These are phyloP conservation scores for Fragaria ananassa DNA, from an alignment of 306 rosid genomes.

Conservation along the genomic window DNA sequence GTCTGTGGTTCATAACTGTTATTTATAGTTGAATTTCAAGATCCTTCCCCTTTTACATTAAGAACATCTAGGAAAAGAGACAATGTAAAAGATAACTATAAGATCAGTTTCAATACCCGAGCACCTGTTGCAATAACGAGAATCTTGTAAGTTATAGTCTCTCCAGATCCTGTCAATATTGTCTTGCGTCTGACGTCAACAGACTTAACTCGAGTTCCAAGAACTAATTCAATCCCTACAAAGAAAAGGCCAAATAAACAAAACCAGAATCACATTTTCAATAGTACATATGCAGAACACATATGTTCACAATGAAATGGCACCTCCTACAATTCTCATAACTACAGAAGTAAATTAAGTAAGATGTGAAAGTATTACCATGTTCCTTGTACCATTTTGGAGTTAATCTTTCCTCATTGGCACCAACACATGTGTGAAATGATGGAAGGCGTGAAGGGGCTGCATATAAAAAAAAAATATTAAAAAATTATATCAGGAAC, in stretches of 20 bases:
- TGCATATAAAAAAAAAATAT: slow-evolving; percentile 35
- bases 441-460: slow-evolving; percentile 89
- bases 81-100: slow-evolving; percentile 7
- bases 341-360: not conserved
- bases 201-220: slow-evolving; percentile 90
- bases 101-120: slow-evolving; percentile 80
- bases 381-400: slow-evolving; percentile 94
- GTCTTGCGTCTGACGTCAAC: slow-evolving; percentile 93
- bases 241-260: slow-evolving; percentile 13
- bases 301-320: slow-evolving; percentile 12
- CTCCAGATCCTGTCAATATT: slow-evolving; percentile 78
- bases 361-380: slow-evolving; percentile 52
- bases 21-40: not conserved
- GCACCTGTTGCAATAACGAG: slow-evolving; percentile 98
- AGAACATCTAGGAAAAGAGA: slow-evolving; percentile 9
- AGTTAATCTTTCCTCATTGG: slow-evolving; percentile 85
- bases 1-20: not conserved
- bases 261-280: not conserved
- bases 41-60: slow-evolving; percentile 1
- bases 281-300: slow-evolving; percentile 13
- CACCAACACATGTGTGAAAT: slow-evolving; percentile 96
- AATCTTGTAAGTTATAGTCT: slow-evolving; percentile 91
- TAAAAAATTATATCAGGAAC: slow-evolving; percentile 24
- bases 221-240: slow-evolving; percentile 86
- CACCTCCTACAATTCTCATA: not conserved